Base-by-base conservation (phyloP, 176 grass and related monocot genomes). In the Eragrostis curvula region DNA sequence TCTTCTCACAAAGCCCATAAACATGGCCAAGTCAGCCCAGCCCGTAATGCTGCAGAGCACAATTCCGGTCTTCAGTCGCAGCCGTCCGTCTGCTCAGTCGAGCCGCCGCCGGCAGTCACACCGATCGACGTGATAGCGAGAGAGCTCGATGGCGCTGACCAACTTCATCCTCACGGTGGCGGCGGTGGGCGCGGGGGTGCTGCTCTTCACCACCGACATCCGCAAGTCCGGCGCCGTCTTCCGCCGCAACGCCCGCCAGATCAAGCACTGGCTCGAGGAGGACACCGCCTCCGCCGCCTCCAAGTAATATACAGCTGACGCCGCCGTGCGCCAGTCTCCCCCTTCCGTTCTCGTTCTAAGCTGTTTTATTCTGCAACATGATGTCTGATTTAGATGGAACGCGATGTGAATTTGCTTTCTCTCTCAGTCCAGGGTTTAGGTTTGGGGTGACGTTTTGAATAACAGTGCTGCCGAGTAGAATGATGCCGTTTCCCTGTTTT, bases 151-250 rank as follows among this genome's bases (percentile, higher is more conserved):
- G 94, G 94, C 94, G 60, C 74, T 94, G 66, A 94, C 92, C 76
- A 97, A 97, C 85, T 97, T 94, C 55, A 90, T 97, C 66, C 36
- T 92, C 50, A 97, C 92, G 63, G 89, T 88, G 48, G 92, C 87
- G 40, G 92, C 81, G 21, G 80, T 94, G 8, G 89, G 85, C 16
- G 87, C 81, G 9, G 88, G 77, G 9, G 28, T 89, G 68, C 89
- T 94, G 66, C 95, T 97, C 74, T 89, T 97, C 75, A 93, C 92
- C 60, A 92, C 90, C 39, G 95, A 97, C 85, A 85, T 97, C 58
- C 93, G 89, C 83, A 89, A 85, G 85, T 97, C 90, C 8, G 83
- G 77, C 70, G 75, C 95, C 28, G n/a, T 84, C 36, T 92, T 97
- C 85, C 90, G 95, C 73, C 90, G 88, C 69, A 97, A 97, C 89